Base-by-base conservation (phyloP, 176 grass and related monocot genomes). In the Typha latifolia region DNA sequence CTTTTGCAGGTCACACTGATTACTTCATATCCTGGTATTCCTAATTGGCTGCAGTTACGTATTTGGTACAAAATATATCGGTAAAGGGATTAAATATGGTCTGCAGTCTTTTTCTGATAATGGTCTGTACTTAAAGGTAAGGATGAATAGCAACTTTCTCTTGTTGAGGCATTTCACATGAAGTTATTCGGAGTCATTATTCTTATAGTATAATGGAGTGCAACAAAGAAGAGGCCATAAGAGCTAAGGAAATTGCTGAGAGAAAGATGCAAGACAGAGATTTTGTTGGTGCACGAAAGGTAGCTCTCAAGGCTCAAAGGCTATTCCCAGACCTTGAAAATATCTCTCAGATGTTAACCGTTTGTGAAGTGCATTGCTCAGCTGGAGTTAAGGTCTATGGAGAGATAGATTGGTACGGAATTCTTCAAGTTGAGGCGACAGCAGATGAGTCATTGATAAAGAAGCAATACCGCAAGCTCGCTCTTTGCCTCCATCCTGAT, bases 281-380 rank as follows among this genome's bases (percentile, higher is more conserved):
- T 83, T 96, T 85, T 72, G 67, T 52, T 52, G 79, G 53, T 63
- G 91, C 91, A 55, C 84, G 69, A 63, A 96, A 77, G 65, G 49
- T 91, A 64, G 83, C 84, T 76, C 78, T 80, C 3, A 96, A 91
- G 79, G 87, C 77, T n/a, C 82, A 85, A 11, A 68, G 81, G 59
- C 91, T 96, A 14, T 84, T 31, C 68, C 79, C 83, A 24, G 82
- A 81, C 57, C 64, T 91, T 37, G 84, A 91, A 32, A 90, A 85
- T 32, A 62, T 85, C 69, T 85, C 76, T 14, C 79, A 85, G 68
- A 82, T 96, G 70, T 68, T 96, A 77, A 81, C 87, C 53, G 82
- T 96, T n/a, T 96, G 91, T 84, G 87, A 90, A 71, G 85, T 96
- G 64, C 87, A 91, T 59, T 82, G 66, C 52, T 81, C 91, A 49